A percentile compares a stretch with the other conserved stretches of the same genome.
Evolutionary conservation across 2,329 filamentous ascomycete genomes (phyloP).

Genomic region (Pyricularia grisea): DNA sequence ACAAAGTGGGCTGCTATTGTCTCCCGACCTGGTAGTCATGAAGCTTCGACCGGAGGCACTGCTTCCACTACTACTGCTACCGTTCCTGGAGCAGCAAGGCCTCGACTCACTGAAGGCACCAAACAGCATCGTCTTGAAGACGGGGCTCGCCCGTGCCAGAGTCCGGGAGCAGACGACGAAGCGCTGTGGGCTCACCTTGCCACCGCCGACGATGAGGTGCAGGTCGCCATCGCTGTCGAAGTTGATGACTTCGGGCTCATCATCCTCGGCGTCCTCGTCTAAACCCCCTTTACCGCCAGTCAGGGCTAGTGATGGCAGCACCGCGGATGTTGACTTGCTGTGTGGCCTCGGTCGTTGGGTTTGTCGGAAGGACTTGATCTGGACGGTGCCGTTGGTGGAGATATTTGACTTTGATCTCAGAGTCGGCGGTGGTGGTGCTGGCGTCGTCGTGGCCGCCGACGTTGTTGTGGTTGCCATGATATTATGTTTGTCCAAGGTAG

Average conservation of each 20-base stretch:
- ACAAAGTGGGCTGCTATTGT: not conserved
- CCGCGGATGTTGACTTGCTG: not conserved
- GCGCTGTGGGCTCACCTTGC: slow-evolving; percentile 2
- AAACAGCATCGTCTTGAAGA: slow-evolving; percentile 20
- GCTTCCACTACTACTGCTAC: not conserved
- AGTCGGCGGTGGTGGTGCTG: not conserved
- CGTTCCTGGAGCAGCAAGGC: not conserved
- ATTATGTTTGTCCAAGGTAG: not conserved
- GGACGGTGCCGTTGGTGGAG: not conserved
- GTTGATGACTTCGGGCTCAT: not conserved
- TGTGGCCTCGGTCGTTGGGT: not conserved
- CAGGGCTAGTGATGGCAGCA: not conserved
- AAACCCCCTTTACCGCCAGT: not conserved
- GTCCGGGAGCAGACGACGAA: slow-evolving; percentile 19
- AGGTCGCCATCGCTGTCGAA: slow-evolving; percentile 12
- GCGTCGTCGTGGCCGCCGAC: not conserved
- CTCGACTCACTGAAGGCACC: slow-evolving; percentile 17
- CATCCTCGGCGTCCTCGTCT: not conserved
- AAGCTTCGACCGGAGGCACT: not conserved
- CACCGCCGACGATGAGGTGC: slow-evolving; percentile 5
- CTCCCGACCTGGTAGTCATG: not conserved
- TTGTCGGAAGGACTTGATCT: not conserved
- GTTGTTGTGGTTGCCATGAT: not conserved
- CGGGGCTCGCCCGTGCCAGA: slow-evolving; percentile 15
- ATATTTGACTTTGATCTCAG: not conserved